Evolutionary conservation across 345 rosid species (phyloP), one percentile per base, ranked within the genome.

Genomic region (Geranium rotundifolium): DNA sequence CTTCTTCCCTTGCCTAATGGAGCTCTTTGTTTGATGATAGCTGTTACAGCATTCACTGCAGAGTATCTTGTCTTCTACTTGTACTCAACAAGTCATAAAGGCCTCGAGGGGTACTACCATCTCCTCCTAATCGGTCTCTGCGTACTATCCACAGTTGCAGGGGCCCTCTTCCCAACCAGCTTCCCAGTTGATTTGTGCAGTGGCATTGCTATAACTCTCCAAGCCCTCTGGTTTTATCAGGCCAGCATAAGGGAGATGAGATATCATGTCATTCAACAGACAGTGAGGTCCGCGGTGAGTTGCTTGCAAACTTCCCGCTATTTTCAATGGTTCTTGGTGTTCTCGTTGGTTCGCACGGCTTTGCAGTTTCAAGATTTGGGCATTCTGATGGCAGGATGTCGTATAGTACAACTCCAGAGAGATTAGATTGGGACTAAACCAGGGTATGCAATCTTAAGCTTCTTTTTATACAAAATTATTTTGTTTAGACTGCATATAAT

Each of bases 171-270:
- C 54, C 86, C 91, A 1, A 81, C 82, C 61, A 93, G 89, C 83
- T 89, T 93, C 76, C 83, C 97, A 1, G 67, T 85, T 52, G 97
- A 93, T 78, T 69, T 89, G 56, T 79, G 85, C 63, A 73, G 70
- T 23, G 95, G 90, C 66, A 80, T 86, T 58, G 93, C 90, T 31
- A 81, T 89, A 63, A 84, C 95, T 30, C 87, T 93, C 23, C 99
- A 93, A 71, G 99, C 97, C 66, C 87, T 93, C 30, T 93, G 99
- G 99, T 93, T 93, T 77, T 89, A 89, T 65, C 99, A 89, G 73
- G 96, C 71, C 63, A 6, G 63, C 76, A 84, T 41, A 41, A 41
- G 72, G 77, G n/a, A 12, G 72, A 76, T 61, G 37, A 62, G 9
- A 77, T 92, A 19, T 56, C 39, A 5, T 92, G 98, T 55, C 84